Conservation (phyloP, 106 monocot genomes). For the Dendrobium chrysotoxum region DNA sequence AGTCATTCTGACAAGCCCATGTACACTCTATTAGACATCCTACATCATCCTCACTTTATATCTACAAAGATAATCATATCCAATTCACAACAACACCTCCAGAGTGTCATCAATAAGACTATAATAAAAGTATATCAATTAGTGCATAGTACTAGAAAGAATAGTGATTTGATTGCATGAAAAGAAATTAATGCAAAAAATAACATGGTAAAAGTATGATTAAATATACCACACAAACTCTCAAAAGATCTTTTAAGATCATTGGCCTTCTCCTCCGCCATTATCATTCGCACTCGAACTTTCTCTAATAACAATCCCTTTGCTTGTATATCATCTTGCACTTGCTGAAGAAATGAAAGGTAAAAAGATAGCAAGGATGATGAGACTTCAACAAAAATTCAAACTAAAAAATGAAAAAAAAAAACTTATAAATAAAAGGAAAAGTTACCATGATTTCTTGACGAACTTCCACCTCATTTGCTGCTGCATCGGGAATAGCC, state of each 20-base stretch:
- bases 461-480: constrained; percentile 57
- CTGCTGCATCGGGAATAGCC: constrained; percentile 19
- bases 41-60: no score
- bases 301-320: constrained; percentile 53
- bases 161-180: background rate
- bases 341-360: constrained; percentile 31
- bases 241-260: constrained; percentile 59
- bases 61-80: no score
- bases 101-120: no score
- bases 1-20: no score
- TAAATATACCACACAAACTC: constrained; percentile 60
- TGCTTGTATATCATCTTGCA: constrained; percentile 47
- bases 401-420: background rate
- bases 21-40: no score
- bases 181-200: background rate
- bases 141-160: background rate
- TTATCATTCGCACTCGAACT: constrained; percentile 25
- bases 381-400: background rate
- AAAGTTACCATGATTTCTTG: constrained; percentile 72
- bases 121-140: background rate
- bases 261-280: constrained; percentile 46
- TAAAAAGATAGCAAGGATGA: background rate
- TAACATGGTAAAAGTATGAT: background rate
- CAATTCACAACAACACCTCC: no score
- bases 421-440: background rate